Percentiles rank a stretch among this genome's conserved stretches.
Evolutionary conservation across 345 rosid genomes (phyloP).

Genomic region (Balakata baccata): DNA sequence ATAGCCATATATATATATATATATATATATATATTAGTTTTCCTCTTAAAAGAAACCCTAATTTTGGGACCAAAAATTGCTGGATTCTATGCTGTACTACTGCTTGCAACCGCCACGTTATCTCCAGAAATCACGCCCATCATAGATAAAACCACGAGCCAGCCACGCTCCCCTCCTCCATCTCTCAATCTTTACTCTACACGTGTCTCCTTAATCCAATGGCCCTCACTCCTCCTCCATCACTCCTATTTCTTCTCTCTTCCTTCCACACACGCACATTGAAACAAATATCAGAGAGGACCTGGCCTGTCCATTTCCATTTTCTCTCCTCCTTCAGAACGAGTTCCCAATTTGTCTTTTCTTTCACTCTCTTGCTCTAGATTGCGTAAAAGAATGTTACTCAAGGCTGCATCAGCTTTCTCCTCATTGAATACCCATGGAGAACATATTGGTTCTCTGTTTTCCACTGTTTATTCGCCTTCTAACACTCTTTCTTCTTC

Average conservation of each 20-base stretch:
- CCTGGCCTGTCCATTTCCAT: not conserved
- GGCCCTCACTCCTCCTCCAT: not conserved
- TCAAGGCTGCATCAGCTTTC: conserved; percentile 38
- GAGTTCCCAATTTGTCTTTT: not conserved
- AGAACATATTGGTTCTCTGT: conserved; percentile 21
- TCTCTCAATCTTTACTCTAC: conserved; percentile 42
- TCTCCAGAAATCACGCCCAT: not conserved
- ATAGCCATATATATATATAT: no score
- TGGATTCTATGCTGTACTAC: no score
- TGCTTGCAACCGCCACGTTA: no score
- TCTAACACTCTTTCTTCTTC: not conserved
- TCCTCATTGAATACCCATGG: conserved; percentile 35
- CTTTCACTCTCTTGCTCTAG: not conserved
- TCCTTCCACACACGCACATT: not conserved
- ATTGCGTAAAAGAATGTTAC: conserved; percentile 32
- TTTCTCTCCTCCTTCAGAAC: conserved; percentile 3
- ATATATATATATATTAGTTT: no score
- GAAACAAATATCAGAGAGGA: not conserved
- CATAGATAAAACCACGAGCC: conserved; percentile 40
- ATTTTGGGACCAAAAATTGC: no score
- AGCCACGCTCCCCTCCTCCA: conserved; percentile 53
- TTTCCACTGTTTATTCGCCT: conserved; percentile 12
- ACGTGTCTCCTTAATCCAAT: conserved; percentile 22
- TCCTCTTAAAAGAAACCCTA: no score
- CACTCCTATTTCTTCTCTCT: not conserved